Conservation (phyloP, 2,329 filamentous ascomycete genomes). For the Colletotrichum liriopes region DNA sequence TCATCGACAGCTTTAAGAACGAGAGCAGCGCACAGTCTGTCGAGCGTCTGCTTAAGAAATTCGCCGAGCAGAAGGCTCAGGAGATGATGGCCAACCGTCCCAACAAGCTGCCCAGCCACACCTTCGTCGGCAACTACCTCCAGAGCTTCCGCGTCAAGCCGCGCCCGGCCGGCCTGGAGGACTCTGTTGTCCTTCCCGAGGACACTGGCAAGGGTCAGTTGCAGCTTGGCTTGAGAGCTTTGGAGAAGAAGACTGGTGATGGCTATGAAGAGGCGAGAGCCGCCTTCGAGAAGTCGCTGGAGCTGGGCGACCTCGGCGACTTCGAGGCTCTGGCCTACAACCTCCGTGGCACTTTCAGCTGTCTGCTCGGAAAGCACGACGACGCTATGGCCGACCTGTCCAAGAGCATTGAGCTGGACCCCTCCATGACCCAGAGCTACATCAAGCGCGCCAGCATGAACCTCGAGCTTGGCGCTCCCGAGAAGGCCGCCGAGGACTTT, state of each 20-base stretch:
- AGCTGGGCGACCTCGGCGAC: slow-evolving; percentile 84
- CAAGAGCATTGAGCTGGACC: slow-evolving; percentile 93
- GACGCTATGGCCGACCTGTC: slow-evolving; percentile 88
- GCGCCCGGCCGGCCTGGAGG: slow-evolving; percentile 86
- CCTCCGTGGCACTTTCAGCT: slow-evolving; percentile 96
- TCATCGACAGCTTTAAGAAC: slow-evolving; percentile 97
- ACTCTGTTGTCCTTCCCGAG: slow-evolving; percentile 82
- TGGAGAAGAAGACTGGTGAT: slow-evolving; percentile 89
- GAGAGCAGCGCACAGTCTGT: slow-evolving; percentile 90
- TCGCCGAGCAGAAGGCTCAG: slow-evolving; percentile 94
- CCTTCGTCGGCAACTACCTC: slow-evolving; percentile 98
- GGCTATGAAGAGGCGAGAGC: slow-evolving; percentile 91
- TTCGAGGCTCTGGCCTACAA: slow-evolving; percentile 95
- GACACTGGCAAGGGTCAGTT: slow-evolving; percentile 88
- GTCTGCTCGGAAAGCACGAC: slow-evolving; percentile 89
- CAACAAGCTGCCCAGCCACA: slow-evolving; percentile 92
- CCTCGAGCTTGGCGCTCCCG: slow-evolving; percentile 89
- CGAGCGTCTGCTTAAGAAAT: slow-evolving; percentile 95
- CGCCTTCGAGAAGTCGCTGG: slow-evolving; percentile 90
- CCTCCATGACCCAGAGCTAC: slow-evolving; percentile 92
- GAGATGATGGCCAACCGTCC: slow-evolving; percentile 88
- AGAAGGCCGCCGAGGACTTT: slow-evolving; percentile 91
- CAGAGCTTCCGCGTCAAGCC: slow-evolving; percentile 94
- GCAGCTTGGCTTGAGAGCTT: slow-evolving; percentile 84
- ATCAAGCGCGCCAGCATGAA: slow-evolving; percentile 99